A percentile compares a stretch with the other conserved stretches of the same genome.
Conservation (phyloP, 805 yeast genomes). For the Saturnispora halmiae region DNA sequence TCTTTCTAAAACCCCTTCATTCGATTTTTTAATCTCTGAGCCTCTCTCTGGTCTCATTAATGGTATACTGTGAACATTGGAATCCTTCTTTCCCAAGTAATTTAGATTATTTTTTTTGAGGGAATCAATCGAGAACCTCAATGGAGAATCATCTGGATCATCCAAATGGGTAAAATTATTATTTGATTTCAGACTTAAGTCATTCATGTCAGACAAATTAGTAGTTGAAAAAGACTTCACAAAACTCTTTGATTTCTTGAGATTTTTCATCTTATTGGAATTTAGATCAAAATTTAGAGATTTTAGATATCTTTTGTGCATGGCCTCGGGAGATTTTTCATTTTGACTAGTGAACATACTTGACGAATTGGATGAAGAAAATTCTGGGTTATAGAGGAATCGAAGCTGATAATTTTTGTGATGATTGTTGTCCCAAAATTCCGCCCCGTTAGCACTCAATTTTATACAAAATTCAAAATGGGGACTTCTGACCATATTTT, state of each 20-base stretch:
- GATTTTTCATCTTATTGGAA: slow-evolving; percentile 14
- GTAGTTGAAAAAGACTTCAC: slow-evolving; percentile 13
- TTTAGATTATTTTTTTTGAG: background rate
- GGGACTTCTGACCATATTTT: slow-evolving; percentile 14
- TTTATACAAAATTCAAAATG: slow-evolving; percentile 43
- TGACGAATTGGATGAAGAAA: background rate
- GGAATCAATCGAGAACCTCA: slow-evolving; percentile 5
- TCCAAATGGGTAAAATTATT: background rate
- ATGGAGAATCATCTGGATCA: background rate
- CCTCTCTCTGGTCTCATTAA: slow-evolving; percentile 5
- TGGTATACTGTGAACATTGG: too few relatives aligned
- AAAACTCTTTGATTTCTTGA: slow-evolving; percentile 23
- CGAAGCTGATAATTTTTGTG: slow-evolving; percentile 48
- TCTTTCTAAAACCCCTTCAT: slow-evolving; percentile 1
- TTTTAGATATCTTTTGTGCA: slow-evolving; percentile 1
- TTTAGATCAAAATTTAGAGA: background rate
- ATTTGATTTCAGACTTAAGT: background rate
- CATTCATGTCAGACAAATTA: background rate
- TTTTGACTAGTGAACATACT: background rate
- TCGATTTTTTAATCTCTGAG: slow-evolving; percentile 3
- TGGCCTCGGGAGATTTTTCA: background rate
- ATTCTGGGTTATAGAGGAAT: slow-evolving; percentile 17
- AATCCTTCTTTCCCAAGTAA: background rate
- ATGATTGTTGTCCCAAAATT: slow-evolving; percentile 73
- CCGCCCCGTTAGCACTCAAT: slow-evolving; percentile 40